Evolutionary conservation across 2,329 filamentous ascomycete species (phyloP), one percentile per base, ranked within the genome.

Genomic region (Diaporthe caulivora): DNA sequence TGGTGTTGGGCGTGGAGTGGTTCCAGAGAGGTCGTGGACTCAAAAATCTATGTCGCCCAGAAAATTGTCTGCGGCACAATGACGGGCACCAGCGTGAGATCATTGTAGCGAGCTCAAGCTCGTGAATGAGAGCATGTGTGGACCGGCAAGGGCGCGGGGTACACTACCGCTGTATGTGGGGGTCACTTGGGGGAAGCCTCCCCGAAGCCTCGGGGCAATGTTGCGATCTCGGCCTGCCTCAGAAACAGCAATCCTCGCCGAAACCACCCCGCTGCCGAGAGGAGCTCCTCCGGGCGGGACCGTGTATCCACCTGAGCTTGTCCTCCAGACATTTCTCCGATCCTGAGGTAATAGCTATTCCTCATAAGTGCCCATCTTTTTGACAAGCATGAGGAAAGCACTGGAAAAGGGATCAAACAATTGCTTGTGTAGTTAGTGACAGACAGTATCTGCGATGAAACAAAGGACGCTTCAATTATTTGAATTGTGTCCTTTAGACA

Each of bases 41-140:
- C n/a, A 44, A 34, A 40, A 42, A 24, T 26, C 31, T 11, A 13
- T 34, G 44, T 31, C n/a, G 42, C 26, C 17, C 17, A 42, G 31
- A n/a, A n/a, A 71, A 53, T 31, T 34, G 44, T 71, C 44, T 34
- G 29, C 31, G 42, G n/a, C 55, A 51, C 47, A 53, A 29, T 62
- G 55, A 62, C 29, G 44, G 62, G 31, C 31, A 53, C 31, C 54
- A 26, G 31, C 68, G 44, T 17, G 55, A 71, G 55, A 47, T 62
- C 55, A 71, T 71, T 58, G 54, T 51, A 69, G 68, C 42, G 68
- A 70, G 42, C 51, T 51, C 42, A 54, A 70, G 42, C 51, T 51
- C 21, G 44, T 51, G 44, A 17, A 71, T 37, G 54, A 40, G 29
- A 62, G 42, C 31, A 24, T n/a, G 17, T 53, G 68, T 53, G 44